A percentile compares a stretch with the other conserved stretches of the same genome.
phyloP scores from a whole-genome alignment of 2,329 filamentous ascomycete genomes.

The Stagonosporopsis chrysanthemi region DNA sequence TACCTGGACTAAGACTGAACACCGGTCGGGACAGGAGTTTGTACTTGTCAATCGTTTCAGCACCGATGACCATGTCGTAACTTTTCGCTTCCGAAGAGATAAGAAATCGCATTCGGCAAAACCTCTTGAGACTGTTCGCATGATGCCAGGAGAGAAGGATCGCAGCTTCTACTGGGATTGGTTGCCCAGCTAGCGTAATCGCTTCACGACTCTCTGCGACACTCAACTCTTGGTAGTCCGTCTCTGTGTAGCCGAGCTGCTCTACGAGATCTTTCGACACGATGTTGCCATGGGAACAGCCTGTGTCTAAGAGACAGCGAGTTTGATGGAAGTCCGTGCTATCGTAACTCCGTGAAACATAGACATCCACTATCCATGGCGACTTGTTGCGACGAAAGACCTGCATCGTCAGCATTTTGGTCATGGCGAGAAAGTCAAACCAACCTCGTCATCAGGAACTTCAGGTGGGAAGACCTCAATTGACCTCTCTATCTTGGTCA shows the following conservation, averaged over 20 bases:
- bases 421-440: neutral
- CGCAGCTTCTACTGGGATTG: neutral
- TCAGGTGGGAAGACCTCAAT: neutral
- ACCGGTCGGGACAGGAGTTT: neutral
- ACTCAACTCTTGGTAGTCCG: neutral
- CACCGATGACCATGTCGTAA: conserved; percentile 4
- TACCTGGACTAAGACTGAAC: neutral
- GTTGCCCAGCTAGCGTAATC: neutral
- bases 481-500: neutral
- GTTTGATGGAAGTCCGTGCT: neutral
- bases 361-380: neutral
- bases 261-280: neutral
- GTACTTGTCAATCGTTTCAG: neutral
- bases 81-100: neutral
- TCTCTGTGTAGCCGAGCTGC: neutral
- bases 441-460: neutral
- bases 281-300: neutral
- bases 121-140: neutral
- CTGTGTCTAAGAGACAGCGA: conserved; percentile 1
- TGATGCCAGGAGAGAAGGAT: conserved; percentile 6
- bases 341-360: neutral
- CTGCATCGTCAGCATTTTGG: neutral
- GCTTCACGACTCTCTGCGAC: neutral
- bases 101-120: neutral
- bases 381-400: neutral